phyloP scores from a whole-genome alignment of 208 protist species.

The Wallacemonas collosoma region DNA sequence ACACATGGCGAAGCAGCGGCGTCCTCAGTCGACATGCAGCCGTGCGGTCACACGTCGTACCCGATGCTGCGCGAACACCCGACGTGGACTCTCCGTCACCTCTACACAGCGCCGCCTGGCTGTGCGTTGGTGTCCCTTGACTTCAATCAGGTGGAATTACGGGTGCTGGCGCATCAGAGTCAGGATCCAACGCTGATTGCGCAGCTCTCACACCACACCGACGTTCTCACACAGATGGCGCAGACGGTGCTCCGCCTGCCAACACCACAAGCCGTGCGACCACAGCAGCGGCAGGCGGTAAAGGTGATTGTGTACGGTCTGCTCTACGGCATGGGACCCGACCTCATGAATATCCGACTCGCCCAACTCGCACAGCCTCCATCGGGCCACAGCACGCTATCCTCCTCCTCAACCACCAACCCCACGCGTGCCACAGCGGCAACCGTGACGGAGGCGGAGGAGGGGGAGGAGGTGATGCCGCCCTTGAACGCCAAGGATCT shows the following conservation, averaged over 20 bases:
- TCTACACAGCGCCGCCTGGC: slow-evolving; percentile 66
- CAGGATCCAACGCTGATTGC: slow-evolving; percentile 52
- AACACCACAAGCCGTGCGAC: slow-evolving; percentile 20
- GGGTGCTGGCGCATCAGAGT: slow-evolving; percentile 78
- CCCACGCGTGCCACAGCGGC: not conserved
- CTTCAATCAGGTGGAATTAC: slow-evolving; percentile 86
- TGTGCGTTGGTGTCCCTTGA: slow-evolving; percentile 77
- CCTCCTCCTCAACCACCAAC: not conserved
- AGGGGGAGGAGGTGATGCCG: not conserved
- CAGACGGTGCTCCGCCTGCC: slow-evolving; percentile 36
- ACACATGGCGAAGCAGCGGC: not conserved
- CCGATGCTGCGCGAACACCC: slow-evolving; percentile 28
- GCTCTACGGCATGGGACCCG: slow-evolving; percentile 87
- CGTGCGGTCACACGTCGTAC: not conserved
- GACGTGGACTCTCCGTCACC: slow-evolving; percentile 62
- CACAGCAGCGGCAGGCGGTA: slow-evolving; percentile 47
- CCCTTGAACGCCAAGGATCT: slow-evolving; percentile 40
- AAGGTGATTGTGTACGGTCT: slow-evolving; percentile 92
- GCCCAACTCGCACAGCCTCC: slow-evolving; percentile 12
- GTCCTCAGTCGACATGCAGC: no score
- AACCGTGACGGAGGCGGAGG: not conserved
- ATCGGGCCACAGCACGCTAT: not conserved
- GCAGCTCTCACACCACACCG: slow-evolving; percentile 39
- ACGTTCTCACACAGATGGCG: slow-evolving; percentile 62
- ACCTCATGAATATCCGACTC: slow-evolving; percentile 56